A percentile compares a stretch with the other conserved stretches of the same genome.
These are phyloP conservation scores for Paramarasmius palmivorus DNA, from an alignment of 1,284 basidiomycete genomes.

Conservation along the genomic window DNA sequence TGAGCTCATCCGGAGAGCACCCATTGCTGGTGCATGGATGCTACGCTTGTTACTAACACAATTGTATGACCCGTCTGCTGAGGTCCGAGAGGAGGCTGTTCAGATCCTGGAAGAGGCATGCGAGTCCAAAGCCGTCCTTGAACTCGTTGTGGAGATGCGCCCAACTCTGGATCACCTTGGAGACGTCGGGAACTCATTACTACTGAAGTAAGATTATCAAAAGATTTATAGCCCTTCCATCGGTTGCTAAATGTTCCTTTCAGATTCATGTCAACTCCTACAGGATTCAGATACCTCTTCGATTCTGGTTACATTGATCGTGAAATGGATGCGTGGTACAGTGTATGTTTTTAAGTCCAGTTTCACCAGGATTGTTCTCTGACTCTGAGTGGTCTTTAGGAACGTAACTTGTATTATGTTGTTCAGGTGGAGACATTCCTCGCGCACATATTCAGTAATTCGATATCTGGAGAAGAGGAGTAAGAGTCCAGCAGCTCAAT, in stretches of 20 bases:
- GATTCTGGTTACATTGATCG: constrained; percentile 91
- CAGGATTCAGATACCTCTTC: constrained; percentile 91
- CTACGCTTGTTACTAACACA: constrained; percentile 91
- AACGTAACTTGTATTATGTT: constrained; percentile 85
- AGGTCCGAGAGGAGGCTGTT: constrained; percentile 90
- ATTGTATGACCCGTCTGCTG: constrained; percentile 88
- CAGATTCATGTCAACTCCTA: constrained; percentile 93
- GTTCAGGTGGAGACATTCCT: constrained; percentile 88
- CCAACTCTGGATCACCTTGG: constrained; percentile 95
- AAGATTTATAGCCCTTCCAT: background rate
- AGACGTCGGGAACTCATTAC: constrained; percentile 85
- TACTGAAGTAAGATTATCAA: constrained; percentile 69
- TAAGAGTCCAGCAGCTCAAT: no score
- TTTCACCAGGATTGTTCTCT: background rate
- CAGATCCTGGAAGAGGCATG: constrained; percentile 90
- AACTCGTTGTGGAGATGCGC: constrained; percentile 92
- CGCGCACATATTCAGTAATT: constrained; percentile 67
- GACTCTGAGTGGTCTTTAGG: constrained; percentile 43
- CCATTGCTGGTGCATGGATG: constrained; percentile 78
- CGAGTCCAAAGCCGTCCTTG: constrained; percentile 78
- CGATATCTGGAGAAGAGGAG: constrained; percentile 57
- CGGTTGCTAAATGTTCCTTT: constrained; percentile 8
- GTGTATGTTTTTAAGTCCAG: constrained; percentile 51
- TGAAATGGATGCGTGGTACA: constrained; percentile 96
- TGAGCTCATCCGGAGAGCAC: constrained; percentile 67